Conservation (phyloP, 176 grass and related monocot species). For the Oryza coarctata region DNA sequence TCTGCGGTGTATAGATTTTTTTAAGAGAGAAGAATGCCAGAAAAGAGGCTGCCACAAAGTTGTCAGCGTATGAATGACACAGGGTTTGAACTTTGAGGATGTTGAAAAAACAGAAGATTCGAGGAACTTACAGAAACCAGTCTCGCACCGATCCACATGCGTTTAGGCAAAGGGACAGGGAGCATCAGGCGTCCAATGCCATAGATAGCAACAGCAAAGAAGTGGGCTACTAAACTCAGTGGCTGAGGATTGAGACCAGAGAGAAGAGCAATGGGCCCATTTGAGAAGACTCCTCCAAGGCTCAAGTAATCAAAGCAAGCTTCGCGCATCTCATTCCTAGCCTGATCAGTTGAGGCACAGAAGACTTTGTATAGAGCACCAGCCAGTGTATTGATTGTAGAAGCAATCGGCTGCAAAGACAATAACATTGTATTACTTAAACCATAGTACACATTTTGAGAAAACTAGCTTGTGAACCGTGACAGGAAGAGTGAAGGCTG, state of each 20-base stretch:
- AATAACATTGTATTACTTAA: not conserved
- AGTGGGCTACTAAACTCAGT: slow-evolving; percentile 89
- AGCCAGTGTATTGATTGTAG: slow-evolving; percentile 96
- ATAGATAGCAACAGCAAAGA: slow-evolving; percentile 96
- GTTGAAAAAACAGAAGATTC: not conserved
- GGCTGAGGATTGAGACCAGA: slow-evolving; percentile 95
- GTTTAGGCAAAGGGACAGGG: slow-evolving; percentile 73
- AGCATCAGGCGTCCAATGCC: slow-evolving; percentile 86
- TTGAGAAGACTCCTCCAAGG: slow-evolving; percentile 85
- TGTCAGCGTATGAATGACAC: not conserved
- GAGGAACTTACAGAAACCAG: slow-evolving; percentile 77
- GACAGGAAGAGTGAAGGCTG: slow-evolving; percentile 12
- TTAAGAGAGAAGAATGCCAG: too few species aligned
- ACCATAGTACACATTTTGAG: not conserved
- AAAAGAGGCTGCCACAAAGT: not conserved
- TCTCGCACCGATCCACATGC: slow-evolving; percentile 77
- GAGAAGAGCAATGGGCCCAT: slow-evolving; percentile 79
- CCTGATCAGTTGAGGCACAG: slow-evolving; percentile 79
- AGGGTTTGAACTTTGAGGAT: not conserved
- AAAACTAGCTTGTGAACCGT: not conserved
- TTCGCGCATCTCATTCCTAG: slow-evolving; percentile 90
- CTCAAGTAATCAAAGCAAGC: slow-evolving; percentile 98
- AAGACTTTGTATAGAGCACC: slow-evolving; percentile 98
- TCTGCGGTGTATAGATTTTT: not conserved
- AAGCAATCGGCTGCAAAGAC: slow-evolving; percentile 79